Percentiles rank a stretch among this genome's conserved stretches.
Conservation (phyloP, 2,329 filamentous ascomycete species). For the Aspergillus carbonarius region DNA sequence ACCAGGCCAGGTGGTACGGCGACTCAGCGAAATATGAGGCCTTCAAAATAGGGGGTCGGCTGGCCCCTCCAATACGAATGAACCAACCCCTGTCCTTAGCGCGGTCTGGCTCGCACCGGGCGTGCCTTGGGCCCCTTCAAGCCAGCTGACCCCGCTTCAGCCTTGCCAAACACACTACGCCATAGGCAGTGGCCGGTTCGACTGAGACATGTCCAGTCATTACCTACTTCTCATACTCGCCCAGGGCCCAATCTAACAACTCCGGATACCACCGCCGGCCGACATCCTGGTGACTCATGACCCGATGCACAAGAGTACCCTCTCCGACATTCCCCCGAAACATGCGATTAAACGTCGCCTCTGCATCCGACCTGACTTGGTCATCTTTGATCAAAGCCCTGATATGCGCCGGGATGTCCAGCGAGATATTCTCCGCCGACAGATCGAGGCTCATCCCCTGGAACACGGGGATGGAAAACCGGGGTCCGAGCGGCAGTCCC, state of each 20-base stretch:
- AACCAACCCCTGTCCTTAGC: no score
- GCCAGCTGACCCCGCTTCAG: no score
- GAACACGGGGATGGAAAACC: constrained; percentile 39
- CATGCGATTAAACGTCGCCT: constrained; percentile 37
- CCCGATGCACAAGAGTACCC: constrained; percentile 35
- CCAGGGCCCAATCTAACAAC: constrained; percentile 29
- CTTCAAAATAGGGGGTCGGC: no score
- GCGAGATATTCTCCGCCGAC: constrained; percentile 27
- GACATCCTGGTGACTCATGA: constrained; percentile 41
- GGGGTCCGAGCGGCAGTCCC: constrained; percentile 28
- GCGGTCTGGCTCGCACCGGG: no score
- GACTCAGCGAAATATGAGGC: not conserved
- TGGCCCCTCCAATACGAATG: no score
- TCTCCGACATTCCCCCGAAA: constrained; percentile 33
- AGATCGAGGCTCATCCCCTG: constrained; percentile 38
- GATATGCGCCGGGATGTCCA: constrained; percentile 33
- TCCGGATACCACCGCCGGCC: constrained; percentile 39
- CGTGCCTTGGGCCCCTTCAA: no score
- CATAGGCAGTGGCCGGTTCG: no score
- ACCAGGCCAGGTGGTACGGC: not conserved
- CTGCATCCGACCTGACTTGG: constrained; percentile 37
- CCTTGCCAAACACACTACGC: no score
- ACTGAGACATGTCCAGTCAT: no score
- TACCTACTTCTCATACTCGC: constrained; percentile 22
- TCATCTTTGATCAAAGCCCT: constrained; percentile 30